phyloP scores from a whole-genome alignment of 1,284 basidiomycete species.

The Chalciporus sp. region DNA sequence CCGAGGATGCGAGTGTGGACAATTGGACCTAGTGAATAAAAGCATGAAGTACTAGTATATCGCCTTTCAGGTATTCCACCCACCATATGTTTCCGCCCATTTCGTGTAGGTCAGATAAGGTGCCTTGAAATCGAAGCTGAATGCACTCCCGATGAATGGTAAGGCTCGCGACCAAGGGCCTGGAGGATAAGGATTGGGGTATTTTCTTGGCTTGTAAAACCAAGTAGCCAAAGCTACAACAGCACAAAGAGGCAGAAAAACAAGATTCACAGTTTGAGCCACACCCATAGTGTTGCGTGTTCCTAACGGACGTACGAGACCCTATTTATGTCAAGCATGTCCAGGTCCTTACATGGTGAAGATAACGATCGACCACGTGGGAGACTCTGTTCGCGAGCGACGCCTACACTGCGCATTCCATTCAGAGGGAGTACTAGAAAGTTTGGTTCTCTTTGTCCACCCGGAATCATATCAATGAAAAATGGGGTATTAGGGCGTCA shows the following conservation, averaged over 20 bases:
- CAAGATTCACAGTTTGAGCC: background rate
- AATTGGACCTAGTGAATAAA: background rate
- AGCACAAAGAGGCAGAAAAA: background rate
- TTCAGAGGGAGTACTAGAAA: no score
- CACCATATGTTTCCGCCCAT: conserved; percentile 4
- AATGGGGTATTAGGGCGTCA: no score
- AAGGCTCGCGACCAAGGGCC: conserved; percentile 2
- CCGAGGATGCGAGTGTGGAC: conserved; percentile 5
- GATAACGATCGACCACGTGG: no score
- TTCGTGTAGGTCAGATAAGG: conserved; percentile 4
- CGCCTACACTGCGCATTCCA: no score
- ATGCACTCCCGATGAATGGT: background rate
- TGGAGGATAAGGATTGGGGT: background rate
- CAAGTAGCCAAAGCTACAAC: background rate
- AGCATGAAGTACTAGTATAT: background rate
- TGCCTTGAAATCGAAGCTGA: background rate
- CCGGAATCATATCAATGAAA: no score
- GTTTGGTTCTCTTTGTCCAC: no score
- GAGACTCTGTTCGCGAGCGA: no score
- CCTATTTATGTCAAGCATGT: no score
- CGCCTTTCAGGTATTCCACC: background rate
- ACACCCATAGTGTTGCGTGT: background rate
- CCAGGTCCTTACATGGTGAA: no score
- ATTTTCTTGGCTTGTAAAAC: background rate
- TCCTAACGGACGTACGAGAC: no score